A percentile compares a stretch with the other conserved stretches of the same genome.
phyloP scores from a whole-genome alignment of 2,329 filamentous ascomycete genomes.

The Beauveria rudraprayagi region DNA sequence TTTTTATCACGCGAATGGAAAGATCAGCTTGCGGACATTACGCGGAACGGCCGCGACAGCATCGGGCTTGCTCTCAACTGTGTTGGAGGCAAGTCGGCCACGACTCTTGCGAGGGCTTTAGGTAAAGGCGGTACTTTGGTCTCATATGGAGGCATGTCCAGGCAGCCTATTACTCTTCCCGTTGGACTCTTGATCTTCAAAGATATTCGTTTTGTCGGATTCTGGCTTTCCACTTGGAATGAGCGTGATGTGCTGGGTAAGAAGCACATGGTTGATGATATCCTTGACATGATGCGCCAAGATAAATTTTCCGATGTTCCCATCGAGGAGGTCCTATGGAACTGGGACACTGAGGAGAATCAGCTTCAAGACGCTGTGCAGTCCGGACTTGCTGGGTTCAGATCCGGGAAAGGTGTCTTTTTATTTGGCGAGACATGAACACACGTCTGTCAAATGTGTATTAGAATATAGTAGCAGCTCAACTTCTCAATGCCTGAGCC shows the following conservation, averaged over 20 bases:
- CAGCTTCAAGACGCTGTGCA: constrained; percentile 67
- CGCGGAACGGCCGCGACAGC: constrained; percentile 60
- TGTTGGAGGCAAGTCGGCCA: constrained; percentile 81
- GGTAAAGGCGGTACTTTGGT: constrained; percentile 65
- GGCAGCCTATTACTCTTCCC: constrained; percentile 73
- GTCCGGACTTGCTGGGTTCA: constrained; percentile 74
- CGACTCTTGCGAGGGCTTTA: constrained; percentile 68
- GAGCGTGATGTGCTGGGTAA: constrained; percentile 66
- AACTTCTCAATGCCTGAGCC: constrained; percentile 84
- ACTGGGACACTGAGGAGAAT: constrained; percentile 66
- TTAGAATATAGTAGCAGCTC: constrained; percentile 13
- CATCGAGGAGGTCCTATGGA: constrained; percentile 75
- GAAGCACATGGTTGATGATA: constrained; percentile 72
- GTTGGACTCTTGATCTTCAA: constrained; percentile 89
- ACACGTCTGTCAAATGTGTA: background rate
- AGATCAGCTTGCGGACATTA: constrained; percentile 54
- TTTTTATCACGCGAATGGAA: constrained; percentile 52
- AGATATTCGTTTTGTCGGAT: constrained; percentile 79
- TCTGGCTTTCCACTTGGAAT: constrained; percentile 92
- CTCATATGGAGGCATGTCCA: constrained; percentile 93
- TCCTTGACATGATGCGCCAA: constrained; percentile 64
- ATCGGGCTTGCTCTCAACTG: constrained; percentile 83
- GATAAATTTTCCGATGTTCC: constrained; percentile 80
- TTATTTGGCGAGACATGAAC: constrained; percentile 55
- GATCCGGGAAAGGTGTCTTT: constrained; percentile 84